phyloP scores from a whole-genome alignment of 768 basidiomycete genomes.

The Terana coerulea region DNA sequence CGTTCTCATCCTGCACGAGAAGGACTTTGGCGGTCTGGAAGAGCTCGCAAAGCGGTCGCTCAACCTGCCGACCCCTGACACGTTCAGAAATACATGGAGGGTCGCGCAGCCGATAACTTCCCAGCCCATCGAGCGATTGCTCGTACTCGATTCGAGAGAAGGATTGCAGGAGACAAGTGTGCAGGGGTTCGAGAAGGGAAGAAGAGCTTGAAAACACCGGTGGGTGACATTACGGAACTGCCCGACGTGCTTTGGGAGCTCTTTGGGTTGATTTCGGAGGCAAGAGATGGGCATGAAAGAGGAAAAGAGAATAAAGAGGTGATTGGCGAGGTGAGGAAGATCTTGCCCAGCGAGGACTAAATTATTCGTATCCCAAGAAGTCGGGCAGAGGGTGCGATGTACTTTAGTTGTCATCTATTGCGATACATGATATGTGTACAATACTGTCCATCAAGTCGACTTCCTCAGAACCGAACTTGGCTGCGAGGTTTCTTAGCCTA shows the following conservation, averaged over 20 bases:
- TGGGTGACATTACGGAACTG: slow-evolving; percentile 15
- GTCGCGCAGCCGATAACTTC: slow-evolving; percentile 15
- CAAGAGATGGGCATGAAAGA: slow-evolving; percentile 9
- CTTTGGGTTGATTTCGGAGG: slow-evolving; percentile 16
- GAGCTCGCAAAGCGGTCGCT: slow-evolving; percentile 12
- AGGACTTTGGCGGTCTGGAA: slow-evolving; percentile 15
- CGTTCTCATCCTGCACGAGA: slow-evolving; percentile 9
- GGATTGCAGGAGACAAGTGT: slow-evolving; percentile 19
- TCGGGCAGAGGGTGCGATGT: no score
- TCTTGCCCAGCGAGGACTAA: slow-evolving; percentile 1
- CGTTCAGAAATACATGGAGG: slow-evolving; percentile 21
- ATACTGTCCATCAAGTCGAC: no score
- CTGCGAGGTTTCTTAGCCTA: slow-evolving; percentile 69
- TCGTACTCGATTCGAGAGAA: slow-evolving; percentile 8
- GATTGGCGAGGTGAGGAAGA: slow-evolving; percentile 13
- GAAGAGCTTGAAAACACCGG: slow-evolving; percentile 15
- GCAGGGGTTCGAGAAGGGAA: slow-evolving; percentile 19
- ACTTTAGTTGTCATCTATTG: no score
- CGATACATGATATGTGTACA: no score
- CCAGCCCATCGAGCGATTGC: slow-evolving; percentile 20
- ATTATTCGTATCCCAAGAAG: no score
- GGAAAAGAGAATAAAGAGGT: slow-evolving; percentile 12
- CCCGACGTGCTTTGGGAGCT: slow-evolving; percentile 18
- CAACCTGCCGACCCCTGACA: slow-evolving; percentile 17
- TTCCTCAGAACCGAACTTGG: no score